phyloP scores from a whole-genome alignment of 768 basidiomycete genomes.

The Tricholoma flavovirens region DNA sequence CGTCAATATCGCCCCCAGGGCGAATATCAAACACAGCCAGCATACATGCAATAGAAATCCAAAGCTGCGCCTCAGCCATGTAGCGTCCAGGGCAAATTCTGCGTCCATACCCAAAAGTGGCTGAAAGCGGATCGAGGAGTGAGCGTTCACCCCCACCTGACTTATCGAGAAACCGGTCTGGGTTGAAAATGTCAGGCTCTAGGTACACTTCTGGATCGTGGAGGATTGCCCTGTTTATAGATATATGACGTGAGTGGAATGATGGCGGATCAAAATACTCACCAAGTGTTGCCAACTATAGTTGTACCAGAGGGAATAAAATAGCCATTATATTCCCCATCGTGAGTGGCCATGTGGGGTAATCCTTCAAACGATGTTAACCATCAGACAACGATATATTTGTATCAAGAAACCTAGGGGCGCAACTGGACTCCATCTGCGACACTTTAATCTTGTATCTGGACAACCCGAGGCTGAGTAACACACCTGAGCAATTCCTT shows the following conservation, averaged over 20 bases:
- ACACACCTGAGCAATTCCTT: conserved; percentile 32
- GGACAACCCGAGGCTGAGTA: not conserved
- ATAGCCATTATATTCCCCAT: conserved; percentile 39
- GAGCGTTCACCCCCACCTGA: conserved; percentile 24
- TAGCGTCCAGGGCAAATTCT: conserved; percentile 45
- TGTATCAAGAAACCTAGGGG: conserved; percentile 19
- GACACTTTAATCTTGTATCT: not conserved
- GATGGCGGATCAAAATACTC: not conserved
- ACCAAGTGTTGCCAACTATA: conserved; percentile 40
- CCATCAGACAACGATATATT: not conserved
- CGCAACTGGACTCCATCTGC: conserved; percentile 28
- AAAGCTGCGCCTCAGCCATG: conserved; percentile 39
- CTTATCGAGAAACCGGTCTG: conserved; percentile 38
- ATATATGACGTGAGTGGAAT: not conserved
- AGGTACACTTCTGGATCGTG: conserved; percentile 42
- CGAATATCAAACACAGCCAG: conserved; percentile 36
- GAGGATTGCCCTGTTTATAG: conserved; percentile 38
- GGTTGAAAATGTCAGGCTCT: conserved; percentile 43
- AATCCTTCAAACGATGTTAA: conserved; percentile 17
- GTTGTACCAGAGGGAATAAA: conserved; percentile 41
- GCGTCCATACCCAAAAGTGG: conserved; percentile 38
- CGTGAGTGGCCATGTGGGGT: conserved; percentile 33
- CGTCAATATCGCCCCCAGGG: conserved; percentile 26
- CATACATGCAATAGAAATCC: conserved; percentile 40
- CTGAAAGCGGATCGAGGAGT: conserved; percentile 28